Conservation (phyloP, 257 asterid genomes). For the Solanum lignicaule region DNA sequence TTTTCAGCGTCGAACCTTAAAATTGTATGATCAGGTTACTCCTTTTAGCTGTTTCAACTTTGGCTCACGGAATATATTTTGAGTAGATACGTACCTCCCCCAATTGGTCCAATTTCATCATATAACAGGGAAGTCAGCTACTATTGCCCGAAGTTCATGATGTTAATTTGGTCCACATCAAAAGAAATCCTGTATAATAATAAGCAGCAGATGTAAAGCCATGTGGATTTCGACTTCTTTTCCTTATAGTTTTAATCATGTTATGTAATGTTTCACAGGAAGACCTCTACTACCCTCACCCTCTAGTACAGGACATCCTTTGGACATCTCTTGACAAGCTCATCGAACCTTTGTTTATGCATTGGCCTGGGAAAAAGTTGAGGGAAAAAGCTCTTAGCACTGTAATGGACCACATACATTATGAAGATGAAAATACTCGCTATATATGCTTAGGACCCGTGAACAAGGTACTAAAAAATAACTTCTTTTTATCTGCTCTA, state of each 20-base stretch:
- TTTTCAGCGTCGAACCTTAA: not conserved
- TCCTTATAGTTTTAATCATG: not conserved
- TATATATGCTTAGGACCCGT: conserved; percentile 88
- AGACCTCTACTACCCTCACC: conserved; percentile 94
- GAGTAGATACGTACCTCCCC: not conserved
- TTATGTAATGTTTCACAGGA: conserved; percentile 41
- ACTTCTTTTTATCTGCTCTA: not conserved
- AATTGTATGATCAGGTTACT: not conserved
- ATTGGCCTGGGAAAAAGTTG: conserved; percentile 87
- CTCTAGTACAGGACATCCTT: conserved; percentile 70
- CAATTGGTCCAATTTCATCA: not conserved
- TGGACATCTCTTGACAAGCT: conserved; percentile 79
- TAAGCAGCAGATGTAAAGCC: not conserved
- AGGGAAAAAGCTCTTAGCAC: conserved; percentile 66
- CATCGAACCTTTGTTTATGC: conserved; percentile 72
- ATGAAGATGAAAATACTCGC: conserved; percentile 94
- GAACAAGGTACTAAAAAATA: conserved; percentile 55
- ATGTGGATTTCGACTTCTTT: not conserved
- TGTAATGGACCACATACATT: conserved; percentile 83
- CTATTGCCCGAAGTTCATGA: not conserved
- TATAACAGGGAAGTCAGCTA: not conserved
- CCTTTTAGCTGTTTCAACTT: not conserved
- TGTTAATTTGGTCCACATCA: not conserved
- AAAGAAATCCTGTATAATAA: not conserved
- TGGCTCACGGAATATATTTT: not conserved